Percentiles rank a stretch among this genome's conserved stretches.
Conservation (phyloP, 1,284 basidiomycete species). For the Pholiota adiposa region DNA sequence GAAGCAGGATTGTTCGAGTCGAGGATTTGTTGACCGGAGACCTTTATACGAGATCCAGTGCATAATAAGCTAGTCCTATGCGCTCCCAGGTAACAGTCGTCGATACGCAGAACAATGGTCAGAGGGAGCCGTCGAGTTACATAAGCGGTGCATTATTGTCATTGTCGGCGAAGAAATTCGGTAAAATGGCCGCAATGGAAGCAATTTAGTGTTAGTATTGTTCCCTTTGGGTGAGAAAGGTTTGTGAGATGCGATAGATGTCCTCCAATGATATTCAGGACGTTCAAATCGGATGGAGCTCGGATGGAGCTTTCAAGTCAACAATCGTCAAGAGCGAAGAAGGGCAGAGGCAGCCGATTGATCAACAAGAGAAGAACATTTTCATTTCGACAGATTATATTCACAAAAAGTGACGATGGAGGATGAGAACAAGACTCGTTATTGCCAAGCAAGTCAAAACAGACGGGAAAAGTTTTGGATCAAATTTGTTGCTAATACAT, state of each 20-base stretch:
- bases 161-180: slow-evolving; percentile 13
- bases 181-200: not conserved
- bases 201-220: not conserved
- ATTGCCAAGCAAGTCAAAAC: slow-evolving; percentile 25
- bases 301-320: too few relatives aligned
- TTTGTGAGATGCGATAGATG: not conserved
- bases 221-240: slow-evolving; percentile 1
- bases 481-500: too few relatives aligned
- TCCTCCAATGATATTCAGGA: not conserved
- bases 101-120: slow-evolving; percentile 21
- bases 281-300: too few relatives aligned
- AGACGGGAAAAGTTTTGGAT: slow-evolving; percentile 22
- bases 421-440: not conserved
- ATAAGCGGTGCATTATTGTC: slow-evolving; percentile 27
- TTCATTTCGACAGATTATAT: too few relatives aligned
- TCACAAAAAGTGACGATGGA: too few relatives aligned
- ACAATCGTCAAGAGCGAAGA: too few relatives aligned
- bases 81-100: not conserved
- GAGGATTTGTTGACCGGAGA: not conserved
- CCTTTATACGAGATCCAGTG: not conserved
- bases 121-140: slow-evolving; percentile 17
- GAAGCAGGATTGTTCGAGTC: not conserved
- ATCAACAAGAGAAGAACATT: too few relatives aligned
- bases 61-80: not conserved
- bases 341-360: too few relatives aligned